Evolutionary conservation across 768 basidiomycete species (phyloP).

Genomic region (Steccherinum ochraceum): DNA sequence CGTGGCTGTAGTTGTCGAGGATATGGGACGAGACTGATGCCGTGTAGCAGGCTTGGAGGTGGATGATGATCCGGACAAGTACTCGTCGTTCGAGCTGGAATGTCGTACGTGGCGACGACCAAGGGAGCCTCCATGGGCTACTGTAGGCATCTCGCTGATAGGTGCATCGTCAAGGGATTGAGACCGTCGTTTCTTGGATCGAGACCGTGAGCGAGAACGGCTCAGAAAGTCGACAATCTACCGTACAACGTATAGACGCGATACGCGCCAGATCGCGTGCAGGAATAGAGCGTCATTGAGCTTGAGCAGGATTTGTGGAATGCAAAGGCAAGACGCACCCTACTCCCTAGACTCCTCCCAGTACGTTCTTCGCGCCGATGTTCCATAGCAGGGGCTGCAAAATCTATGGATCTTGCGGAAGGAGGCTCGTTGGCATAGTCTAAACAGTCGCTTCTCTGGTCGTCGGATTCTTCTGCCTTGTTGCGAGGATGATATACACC

Average conservation of each 20-base stretch:
- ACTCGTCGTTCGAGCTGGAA: slow-evolving; percentile 16
- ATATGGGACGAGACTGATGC: slow-evolving; percentile 52
- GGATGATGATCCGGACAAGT: slow-evolving; percentile 9
- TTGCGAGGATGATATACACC: slow-evolving; percentile 9
- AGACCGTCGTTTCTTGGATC: slow-evolving; percentile 26
- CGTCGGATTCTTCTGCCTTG: slow-evolving; percentile 16
- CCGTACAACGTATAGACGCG: slow-evolving; percentile 12
- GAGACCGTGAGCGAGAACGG: slow-evolving; percentile 53
- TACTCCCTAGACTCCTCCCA: slow-evolving; percentile 20
- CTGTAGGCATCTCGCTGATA: slow-evolving; percentile 16
- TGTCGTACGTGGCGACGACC: slow-evolving; percentile 18
- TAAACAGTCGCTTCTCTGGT: slow-evolving; percentile 10
- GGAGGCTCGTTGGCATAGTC: slow-evolving; percentile 13
- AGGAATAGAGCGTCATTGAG: slow-evolving; percentile 8
- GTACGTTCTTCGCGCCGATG: slow-evolving; percentile 15
- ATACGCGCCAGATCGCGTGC: slow-evolving; percentile 9
- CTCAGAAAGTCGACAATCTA: slow-evolving; percentile 57
- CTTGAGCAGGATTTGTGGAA: slow-evolving; percentile 4
- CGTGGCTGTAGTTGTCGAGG: slow-evolving; percentile 57
- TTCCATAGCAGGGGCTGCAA: slow-evolving; percentile 16
- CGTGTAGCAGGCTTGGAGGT: slow-evolving; percentile 40
- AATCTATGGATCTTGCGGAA: slow-evolving; percentile 8
- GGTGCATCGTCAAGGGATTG: slow-evolving; percentile 17
- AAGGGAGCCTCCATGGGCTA: slow-evolving; percentile 14
- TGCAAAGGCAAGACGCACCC: slow-evolving; percentile 14